Evolutionary conservation across 371 early-diverging fungal species (phyloP).

Genomic region (Fennellomyces sp.): DNA sequence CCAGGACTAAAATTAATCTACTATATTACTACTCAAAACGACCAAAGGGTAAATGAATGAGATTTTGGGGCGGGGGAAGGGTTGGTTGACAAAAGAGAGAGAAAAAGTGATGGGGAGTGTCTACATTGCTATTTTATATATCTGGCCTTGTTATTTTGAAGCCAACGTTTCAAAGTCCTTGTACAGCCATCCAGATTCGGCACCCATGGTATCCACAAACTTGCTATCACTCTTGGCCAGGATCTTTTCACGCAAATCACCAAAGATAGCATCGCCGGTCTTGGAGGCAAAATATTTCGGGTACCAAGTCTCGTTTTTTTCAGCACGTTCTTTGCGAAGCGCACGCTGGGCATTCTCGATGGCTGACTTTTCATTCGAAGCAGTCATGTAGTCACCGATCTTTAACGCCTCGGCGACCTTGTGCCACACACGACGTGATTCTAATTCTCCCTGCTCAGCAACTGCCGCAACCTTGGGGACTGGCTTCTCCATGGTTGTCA

Average conservation of each 20-base stretch:
- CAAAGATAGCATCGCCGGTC: slow-evolving; percentile 46
- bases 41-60: neutral
- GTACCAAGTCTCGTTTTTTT: slow-evolving; percentile 59
- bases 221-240: slow-evolving; percentile 42
- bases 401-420: slow-evolving; percentile 71
- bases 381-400: slow-evolving; percentile 66
- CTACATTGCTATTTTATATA: no score
- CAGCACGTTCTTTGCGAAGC: slow-evolving; percentile 67
- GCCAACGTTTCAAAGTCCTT: slow-evolving; percentile 17
- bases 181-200: slow-evolving; percentile 40
- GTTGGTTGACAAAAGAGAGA: neutral
- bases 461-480: slow-evolving; percentile 52
- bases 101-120: neutral
- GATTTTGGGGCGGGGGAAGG: neutral
- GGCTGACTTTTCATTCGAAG: slow-evolving; percentile 68
- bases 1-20: neutral
- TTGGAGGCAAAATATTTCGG: slow-evolving; percentile 56
- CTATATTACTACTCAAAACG: slow-evolving; percentile 3
- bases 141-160: no score
- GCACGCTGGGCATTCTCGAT: slow-evolving; percentile 79
- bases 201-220: slow-evolving; percentile 54
- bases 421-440: slow-evolving; percentile 78
- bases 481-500: slow-evolving; percentile 47
- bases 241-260: slow-evolving; percentile 44
- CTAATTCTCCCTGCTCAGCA: slow-evolving; percentile 62